Base-by-base conservation (phyloP, 768 basidiomycete genomes). In the Daedalea quercina region DNA sequence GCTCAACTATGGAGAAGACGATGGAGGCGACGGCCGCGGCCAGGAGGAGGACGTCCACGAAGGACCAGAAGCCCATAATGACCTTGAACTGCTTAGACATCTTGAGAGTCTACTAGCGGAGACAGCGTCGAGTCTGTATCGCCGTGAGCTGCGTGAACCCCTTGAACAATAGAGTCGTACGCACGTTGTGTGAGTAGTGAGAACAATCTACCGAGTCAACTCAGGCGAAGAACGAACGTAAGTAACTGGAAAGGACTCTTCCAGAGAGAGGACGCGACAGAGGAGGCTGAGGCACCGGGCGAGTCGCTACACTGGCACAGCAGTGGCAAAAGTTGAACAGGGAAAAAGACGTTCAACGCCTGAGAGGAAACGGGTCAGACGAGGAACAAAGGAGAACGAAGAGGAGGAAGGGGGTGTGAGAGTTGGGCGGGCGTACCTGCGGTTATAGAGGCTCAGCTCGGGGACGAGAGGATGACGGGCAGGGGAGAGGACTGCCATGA, bases 281-380 rank as follows among this genome's bases (percentile, higher is more conserved):
- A 71, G 72, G 68, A 56, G 68, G 68, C 69, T 71, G 65, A 67
- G 74, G 73, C 68, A 70, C 74, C 74, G 31, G 59, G 51, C 45
- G 46, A 52, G 35, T 40, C 37, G 37, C 37, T 40, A 51, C 50
- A 42, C 40, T 51, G 40, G n/a, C 50, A 12, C 44, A 53, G 52
- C 52, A 47, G 52, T 46, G 49, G 62, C 67, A 66, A 64, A 70
- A 60, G 59, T 61, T 60, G 65, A 65, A 66, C 65, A 70, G 64
- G 65, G 61, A 57, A 62, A n/a, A 69, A 67, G 82, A 81, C 84
- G 85, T 66, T 86, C 85, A 80, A 87, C 85, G 85, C 73, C 84
- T 73, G 57, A 59, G 61, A 60, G 64, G 56, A 63, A 65, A 68
- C 65, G 58, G 55, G 68, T 66, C 62, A 67, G 65, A 62, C 59